Percentiles rank a stretch among this genome's conserved stretches.
phyloP scores from a whole-genome alignment of 2,329 filamentous ascomycete genomes.

The Polychaeton citri region DNA sequence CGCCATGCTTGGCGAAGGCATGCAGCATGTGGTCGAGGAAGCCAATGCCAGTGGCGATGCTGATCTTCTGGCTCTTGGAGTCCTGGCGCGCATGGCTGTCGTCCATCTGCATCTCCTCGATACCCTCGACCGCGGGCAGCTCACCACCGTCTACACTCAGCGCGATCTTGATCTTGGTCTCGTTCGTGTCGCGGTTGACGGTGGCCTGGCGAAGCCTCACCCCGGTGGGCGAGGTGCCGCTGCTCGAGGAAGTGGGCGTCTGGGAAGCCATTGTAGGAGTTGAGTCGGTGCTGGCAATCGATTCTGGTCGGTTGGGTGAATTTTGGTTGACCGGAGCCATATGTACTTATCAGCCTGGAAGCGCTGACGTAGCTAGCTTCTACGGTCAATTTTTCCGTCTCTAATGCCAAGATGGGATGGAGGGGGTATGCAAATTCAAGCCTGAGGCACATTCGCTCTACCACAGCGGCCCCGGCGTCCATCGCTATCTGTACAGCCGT shows the following conservation, averaged over 20 bases:
- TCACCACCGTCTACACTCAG: constrained; percentile 86
- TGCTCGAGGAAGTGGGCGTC: constrained; percentile 3
- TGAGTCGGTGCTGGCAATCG: no score
- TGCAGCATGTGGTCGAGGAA: constrained; percentile 99
- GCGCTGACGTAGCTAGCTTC: no score
- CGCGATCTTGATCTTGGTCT: constrained; percentile 90
- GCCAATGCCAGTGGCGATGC: constrained; percentile 83
- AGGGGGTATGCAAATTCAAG: no score
- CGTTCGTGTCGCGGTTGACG: constrained; percentile 84
- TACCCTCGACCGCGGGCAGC: constrained; percentile 21
- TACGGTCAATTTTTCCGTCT: no score
- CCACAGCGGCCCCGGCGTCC: no score
- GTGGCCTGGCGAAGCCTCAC: constrained; percentile 51
- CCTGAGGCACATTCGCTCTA: no score
- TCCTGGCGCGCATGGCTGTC: constrained; percentile 63
- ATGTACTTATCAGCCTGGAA: no score
- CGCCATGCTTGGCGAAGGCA: constrained; percentile 86
- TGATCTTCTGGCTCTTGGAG: constrained; percentile 73
- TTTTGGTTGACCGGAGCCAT: no score
- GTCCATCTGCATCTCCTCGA: constrained; percentile 44
- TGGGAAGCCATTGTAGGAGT: constrained; percentile 5
- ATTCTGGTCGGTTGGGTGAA: no score
- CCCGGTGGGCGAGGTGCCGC: constrained; percentile 8
- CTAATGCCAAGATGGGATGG: no score
- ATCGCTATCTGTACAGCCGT: no score